These are phyloP conservation scores for Puccinia horiana DNA, from an alignment of 1,284 basidiomycete genomes.

Conservation along the genomic window DNA sequence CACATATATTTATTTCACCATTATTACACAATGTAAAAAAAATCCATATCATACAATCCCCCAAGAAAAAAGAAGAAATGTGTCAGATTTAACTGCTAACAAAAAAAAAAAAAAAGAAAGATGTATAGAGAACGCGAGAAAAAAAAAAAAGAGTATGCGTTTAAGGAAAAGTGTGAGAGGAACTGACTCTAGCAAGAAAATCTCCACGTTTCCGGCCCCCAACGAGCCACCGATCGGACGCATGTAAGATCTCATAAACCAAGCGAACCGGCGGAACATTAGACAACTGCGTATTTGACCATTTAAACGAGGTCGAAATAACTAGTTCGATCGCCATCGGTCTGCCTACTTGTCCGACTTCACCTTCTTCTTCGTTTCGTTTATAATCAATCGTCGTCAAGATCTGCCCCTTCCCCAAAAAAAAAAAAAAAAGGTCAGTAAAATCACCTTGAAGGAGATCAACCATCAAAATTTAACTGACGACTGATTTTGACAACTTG, in stretches of 20 bases:
- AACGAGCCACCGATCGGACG: constrained; percentile 23
- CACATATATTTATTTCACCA: too few relatives aligned
- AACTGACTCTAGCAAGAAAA: constrained; percentile 25
- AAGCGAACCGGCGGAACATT: not conserved
- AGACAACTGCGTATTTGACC: not conserved
- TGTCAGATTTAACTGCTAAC: not conserved
- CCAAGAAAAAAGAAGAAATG: not conserved
- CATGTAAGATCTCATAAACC: constrained; percentile 25
- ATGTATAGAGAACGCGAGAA: not conserved
- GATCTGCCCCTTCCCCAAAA: not conserved
- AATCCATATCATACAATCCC: constrained; percentile 1
- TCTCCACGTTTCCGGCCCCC: constrained; percentile 17
- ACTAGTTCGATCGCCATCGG: constrained; percentile 16
- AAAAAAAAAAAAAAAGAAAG: not conserved
- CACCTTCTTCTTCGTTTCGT: constrained; percentile 7
- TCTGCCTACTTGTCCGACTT: constrained; percentile 12
- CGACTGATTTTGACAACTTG: constrained; percentile 17
- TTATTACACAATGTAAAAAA: not conserved
- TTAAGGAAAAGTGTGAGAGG: not conserved
- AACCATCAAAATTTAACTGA: too few relatives aligned
- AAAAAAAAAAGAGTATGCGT: not conserved
- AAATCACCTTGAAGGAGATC: too few relatives aligned
- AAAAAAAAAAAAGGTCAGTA: constrained; percentile 17
- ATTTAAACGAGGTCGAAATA: constrained; percentile 31
- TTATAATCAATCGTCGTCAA: constrained; percentile 29